Base-by-base conservation (phyloP, 1,284 basidiomycete genomes). In the Phellopilus nigrolimitatus region DNA sequence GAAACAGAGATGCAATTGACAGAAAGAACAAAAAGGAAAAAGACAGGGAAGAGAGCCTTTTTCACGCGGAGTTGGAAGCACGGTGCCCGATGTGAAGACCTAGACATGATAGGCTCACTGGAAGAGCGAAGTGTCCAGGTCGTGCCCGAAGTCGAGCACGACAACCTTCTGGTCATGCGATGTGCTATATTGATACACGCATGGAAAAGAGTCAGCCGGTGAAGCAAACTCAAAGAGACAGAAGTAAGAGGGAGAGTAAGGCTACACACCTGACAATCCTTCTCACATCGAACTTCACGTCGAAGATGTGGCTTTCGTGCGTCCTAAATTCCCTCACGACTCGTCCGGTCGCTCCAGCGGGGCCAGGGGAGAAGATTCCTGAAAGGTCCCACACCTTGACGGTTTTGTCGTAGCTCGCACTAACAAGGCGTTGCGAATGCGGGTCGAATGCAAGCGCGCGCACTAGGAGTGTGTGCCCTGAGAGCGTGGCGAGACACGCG, bases 301-400 rank as follows among this genome's bases (percentile, higher is more conserved):
- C 91, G 64, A 95, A 95, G 28, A 95, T 89, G 65, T 91, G 82
- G 65, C 86, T 88, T 10, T 76, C 72, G 62, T 93, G 90, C 24
- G 75, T 74, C 60, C 74, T 78, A 67, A 89, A 91, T 63, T 84
- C 79, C 41, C 82, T 72, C 37, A 90, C 66, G 58, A 82, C 66
- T 59, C 74, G 74, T 31, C 82, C 76, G 34, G 25, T 52, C 44
- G 39, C 65, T n/a, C n/a, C n/a, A n/a, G n/a, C n/a, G n/a, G n/a
- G n/a, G n/a, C n/a, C n/a, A n/a, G n/a, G n/a, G n/a, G n/a, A n/a
- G n/a, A n/a, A n/a, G n/a, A n/a, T n/a, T n/a, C n/a, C n/a, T n/a
- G n/a, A 61, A 30, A 76, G 61, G 64, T 93, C 86, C 90, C 89
- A 93, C 49, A 92, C 74, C 64, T 86, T 81, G 56, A 91, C 80